Evolutionary conservation across 495 filamentous ascomycete species (phyloP), one percentile per base, ranked within the genome.

Genomic region (Tuber calosporum): DNA sequence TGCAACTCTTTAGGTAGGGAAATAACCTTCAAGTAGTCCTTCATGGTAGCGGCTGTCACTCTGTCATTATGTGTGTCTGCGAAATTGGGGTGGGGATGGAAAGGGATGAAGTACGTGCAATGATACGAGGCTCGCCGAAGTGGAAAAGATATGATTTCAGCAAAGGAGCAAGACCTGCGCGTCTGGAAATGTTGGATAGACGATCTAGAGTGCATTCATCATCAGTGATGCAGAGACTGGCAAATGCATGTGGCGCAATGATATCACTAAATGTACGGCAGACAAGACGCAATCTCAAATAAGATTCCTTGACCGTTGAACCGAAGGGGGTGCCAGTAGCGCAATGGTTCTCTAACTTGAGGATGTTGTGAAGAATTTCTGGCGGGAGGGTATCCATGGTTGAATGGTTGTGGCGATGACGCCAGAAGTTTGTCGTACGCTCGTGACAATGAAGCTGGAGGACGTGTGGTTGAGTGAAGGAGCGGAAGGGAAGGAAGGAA

Each of bases 381-480:
- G 53, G 53, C 53, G 53, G 53, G 53, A 62, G 53, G 9, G 53
- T 62, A 34, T 62, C 53, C 53, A 62, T 62, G 53, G 53, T 62
- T 34, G 53, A 13, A 62, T 53, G 4, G 17, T 34, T 62, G 53
- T 15, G 53, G 26, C n/a, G 53, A 62, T 62, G 53, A 62, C 26
- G 53, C 53, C 26, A 62, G 53, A 62, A 26, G 53, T 34, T 62
- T 62, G 53, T 34, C 13, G 53, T 15, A 34, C 53, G 34, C 53
- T 62, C 26, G 53, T 62, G n/a, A 17, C 17, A 26, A 17, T 15
- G 53, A 62, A 34, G 13, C 26, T 13, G 53, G n/a, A 62, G 53
- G n/a, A 26, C 3, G 53, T 62, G 26, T 62, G 26, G 53, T 62
- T 62, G 53, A 34, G 53, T 30, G 53, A 62, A 13, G 26, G 9